Base-by-base conservation (phyloP, 352 stramenopile genomes). In the Phytophthora aleatoria region DNA sequence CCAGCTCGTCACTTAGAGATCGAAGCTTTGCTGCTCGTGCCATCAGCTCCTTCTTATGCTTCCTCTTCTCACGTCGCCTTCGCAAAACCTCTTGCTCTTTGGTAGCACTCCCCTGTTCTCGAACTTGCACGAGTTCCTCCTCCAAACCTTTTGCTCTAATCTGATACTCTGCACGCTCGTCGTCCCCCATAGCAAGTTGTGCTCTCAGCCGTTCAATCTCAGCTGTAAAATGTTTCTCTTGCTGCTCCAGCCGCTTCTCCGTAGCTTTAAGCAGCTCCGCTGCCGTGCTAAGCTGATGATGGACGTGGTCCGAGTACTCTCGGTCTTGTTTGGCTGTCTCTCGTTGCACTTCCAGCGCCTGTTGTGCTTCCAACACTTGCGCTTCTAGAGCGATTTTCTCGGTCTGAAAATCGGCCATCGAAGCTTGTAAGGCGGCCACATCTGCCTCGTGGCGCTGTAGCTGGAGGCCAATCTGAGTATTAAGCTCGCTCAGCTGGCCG, bases 391-490 rank as follows among this genome's bases (percentile, higher is more conserved):
- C 64, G 1, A 69, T 35, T 38, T 87, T 90, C n/a, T 73, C 57
- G 0, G 39, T 61, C 35, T 83, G 71, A 38, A 89, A 53, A 13
- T 64, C 20, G 3, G 57, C 57, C 36, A 87, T 73, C 6, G 76
- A 80, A 30, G 51, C 43, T 48, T 87, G 69, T 16, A 91, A 62
- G 1, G 74, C 64, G 5, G 72, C 52, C 16, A 92, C 82, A 35
- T 90, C 84, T 31, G 75, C 71, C 54, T 92, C 84, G 52, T 92
- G 84, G 20, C 82, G 78, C 54, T 91, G 74, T 36, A 92, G 61
- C 41, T 91, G 81, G 15, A 90, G 64, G 0, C 78, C 80, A 44
- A 92, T 78, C 65, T 92, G 84, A 2, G 74, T 71, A 56, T 91
- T 92, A 26, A 92, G 74, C 52, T 89, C 82, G 9, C 71, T 69